A percentile compares a stretch with the other conserved stretches of the same genome.
These are phyloP conservation scores for Mrakia frigida DNA, from an alignment of 768 basidiomycete genomes.

Conservation along the genomic window DNA sequence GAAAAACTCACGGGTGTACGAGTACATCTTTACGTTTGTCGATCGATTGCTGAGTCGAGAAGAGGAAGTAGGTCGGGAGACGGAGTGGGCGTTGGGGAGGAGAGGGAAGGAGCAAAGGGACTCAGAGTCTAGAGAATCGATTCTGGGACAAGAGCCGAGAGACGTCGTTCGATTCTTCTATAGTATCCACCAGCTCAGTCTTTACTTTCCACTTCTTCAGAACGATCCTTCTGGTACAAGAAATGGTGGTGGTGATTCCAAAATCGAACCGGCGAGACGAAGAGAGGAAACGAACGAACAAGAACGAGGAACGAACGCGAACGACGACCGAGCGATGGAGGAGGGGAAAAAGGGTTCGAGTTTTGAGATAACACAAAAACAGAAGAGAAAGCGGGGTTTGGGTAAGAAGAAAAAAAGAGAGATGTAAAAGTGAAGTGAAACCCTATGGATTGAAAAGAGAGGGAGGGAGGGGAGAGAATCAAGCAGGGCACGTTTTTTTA, in stretches of 20 bases:
- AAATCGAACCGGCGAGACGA: neutral
- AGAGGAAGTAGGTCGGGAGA: no score
- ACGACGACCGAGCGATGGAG: no score
- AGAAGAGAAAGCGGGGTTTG: neutral
- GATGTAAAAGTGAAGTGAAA: neutral
- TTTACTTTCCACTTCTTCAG: no score
- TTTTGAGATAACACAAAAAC: neutral
- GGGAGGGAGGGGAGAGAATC: neutral
- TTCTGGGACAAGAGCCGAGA: no score
- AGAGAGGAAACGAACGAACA: neutral
- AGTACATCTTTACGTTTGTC: neutral
- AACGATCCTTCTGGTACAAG: no score
- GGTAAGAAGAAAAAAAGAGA: neutral
- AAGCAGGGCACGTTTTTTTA: constrained; percentile 5
- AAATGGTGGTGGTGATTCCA: neutral
- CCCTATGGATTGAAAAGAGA: neutral
- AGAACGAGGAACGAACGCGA: neutral
- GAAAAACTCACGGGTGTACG: neutral
- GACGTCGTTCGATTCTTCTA: no score
- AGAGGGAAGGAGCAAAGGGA: neutral
- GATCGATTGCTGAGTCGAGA: neutral
- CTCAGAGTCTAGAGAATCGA: no score
- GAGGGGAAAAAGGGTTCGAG: neutral
- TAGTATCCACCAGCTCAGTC: no score
- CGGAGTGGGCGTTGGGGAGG: neutral